phyloP scores from a whole-genome alignment of 78 protist species.

The Cavenderia fasciculata region DNA sequence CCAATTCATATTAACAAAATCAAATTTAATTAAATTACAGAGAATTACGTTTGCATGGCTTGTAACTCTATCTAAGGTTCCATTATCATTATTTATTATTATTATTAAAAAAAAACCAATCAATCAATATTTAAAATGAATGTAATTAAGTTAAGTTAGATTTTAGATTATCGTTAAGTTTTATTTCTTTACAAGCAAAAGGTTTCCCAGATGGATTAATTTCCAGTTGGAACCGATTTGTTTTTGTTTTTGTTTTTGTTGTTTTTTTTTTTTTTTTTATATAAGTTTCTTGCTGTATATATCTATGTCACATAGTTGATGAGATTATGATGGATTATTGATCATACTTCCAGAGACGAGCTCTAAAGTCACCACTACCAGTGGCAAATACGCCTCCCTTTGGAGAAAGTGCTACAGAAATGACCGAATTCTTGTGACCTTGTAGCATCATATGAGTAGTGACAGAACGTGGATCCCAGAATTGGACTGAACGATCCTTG shows the following conservation, averaged over 20 bases:
- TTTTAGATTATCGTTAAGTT: too few relatives aligned
- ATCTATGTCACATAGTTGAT: too few relatives aligned
- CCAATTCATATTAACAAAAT: too few relatives aligned
- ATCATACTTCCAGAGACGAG: slow-evolving; percentile 84
- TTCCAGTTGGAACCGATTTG: neutral
- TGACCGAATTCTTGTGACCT: slow-evolving; percentile 92
- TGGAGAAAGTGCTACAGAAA: slow-evolving; percentile 85
- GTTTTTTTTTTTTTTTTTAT: slow-evolving; percentile 2
- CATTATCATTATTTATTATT: neutral
- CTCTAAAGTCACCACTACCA: slow-evolving; percentile 87
- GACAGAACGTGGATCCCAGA: slow-evolving; percentile 88
- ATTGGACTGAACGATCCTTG: slow-evolving; percentile 89
- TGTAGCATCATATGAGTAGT: slow-evolving; percentile 77
- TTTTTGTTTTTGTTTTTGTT: neutral
- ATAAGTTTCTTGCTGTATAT: too few relatives aligned
- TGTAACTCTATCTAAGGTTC: neutral
- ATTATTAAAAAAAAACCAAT: neutral
- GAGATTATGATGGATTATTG: neutral
- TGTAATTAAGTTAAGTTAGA: too few relatives aligned
- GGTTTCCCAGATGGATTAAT: too few relatives aligned
- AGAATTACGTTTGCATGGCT: slow-evolving; percentile 6
- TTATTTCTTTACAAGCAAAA: too few relatives aligned
- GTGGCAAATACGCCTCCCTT: slow-evolving; percentile 85
- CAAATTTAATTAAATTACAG: too few relatives aligned
- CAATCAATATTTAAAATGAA: neutral